Conservation (phyloP, 345 rosid genomes). For the Syzygium oleosum region DNA sequence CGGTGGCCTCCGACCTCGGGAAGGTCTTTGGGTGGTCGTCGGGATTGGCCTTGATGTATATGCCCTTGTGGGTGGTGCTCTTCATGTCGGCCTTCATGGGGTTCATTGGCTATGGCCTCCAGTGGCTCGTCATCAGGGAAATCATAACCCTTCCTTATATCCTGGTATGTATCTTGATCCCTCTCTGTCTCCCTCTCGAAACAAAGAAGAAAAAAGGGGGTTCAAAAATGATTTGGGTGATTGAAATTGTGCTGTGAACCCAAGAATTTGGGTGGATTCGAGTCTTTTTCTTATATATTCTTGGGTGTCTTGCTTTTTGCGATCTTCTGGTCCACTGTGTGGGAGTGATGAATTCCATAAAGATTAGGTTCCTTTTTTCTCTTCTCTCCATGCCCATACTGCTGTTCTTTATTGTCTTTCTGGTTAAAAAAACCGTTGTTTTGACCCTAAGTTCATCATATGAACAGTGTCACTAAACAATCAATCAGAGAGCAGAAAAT, state of each 20-base stretch:
- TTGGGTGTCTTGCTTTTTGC: background rate
- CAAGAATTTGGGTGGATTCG: background rate
- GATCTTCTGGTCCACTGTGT: background rate
- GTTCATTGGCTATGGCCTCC: slow-evolving; percentile 69
- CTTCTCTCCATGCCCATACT: background rate
- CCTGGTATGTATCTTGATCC: slow-evolving; percentile 30
- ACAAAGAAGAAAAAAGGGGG: background rate
- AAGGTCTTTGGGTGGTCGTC: slow-evolving; percentile 96
- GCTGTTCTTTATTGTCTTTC: background rate
- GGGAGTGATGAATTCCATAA: background rate
- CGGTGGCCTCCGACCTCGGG: slow-evolving; percentile 93
- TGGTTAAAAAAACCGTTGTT: background rate
- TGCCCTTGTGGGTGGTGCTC: slow-evolving; percentile 66
- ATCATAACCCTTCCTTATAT: slow-evolving; percentile 67
- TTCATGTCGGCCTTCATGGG: slow-evolving; percentile 87
- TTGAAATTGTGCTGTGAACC: background rate
- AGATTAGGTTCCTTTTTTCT: background rate
- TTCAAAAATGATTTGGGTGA: background rate
- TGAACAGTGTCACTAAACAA: too few species aligned
- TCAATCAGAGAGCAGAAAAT: background rate
- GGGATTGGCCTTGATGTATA: slow-evolving; percentile 68
- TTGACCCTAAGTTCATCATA: background rate
- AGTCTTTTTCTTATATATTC: background rate
- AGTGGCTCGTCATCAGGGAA: slow-evolving; percentile 68
- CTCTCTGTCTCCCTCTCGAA: background rate